Conservation (phyloP, 257 asterid genomes). For the Petunia axillaris region DNA sequence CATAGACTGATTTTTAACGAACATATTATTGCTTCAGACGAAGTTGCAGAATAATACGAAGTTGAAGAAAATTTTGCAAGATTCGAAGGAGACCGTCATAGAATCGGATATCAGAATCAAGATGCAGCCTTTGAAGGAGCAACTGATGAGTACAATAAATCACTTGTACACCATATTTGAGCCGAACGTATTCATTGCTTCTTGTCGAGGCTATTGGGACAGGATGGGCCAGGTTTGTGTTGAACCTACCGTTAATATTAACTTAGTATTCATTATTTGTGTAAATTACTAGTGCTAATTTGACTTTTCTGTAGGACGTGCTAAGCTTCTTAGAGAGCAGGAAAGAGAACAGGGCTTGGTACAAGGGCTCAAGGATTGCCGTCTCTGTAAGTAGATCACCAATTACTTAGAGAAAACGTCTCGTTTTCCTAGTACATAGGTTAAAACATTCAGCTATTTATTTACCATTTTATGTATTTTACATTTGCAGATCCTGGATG, state of each 20-base stretch:
- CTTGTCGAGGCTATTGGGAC: constrained; percentile 61
- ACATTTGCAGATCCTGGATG: constrained; percentile 50
- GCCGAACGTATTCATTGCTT: constrained; percentile 49
- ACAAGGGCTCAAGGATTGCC: constrained; percentile 53
- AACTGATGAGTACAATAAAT: constrained; percentile 43
- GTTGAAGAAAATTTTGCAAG: constrained; percentile 55
- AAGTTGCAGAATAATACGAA: constrained; percentile 51
- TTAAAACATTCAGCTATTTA: too few relatives aligned
- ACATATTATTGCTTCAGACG: constrained; percentile 31
- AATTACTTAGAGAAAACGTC: too few relatives aligned
- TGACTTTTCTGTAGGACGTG: constrained; percentile 38
- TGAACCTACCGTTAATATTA: neutral
- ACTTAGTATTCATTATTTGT: neutral
- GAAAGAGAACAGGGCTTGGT: constrained; percentile 61
- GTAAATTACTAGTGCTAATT: neutral
- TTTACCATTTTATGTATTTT: neutral
- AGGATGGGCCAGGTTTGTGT: constrained; percentile 54
- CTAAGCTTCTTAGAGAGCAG: constrained; percentile 54
- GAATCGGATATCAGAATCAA: constrained; percentile 54
- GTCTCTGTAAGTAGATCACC: constrained; percentile 46
- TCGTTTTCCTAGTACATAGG: too few relatives aligned
- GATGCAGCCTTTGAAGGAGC: constrained; percentile 55
- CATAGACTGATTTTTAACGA: neutral
- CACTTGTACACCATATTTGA: constrained; percentile 50
- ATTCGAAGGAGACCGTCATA: constrained; percentile 45